A percentile compares a stretch with the other conserved stretches of the same genome.
phyloP scores from a whole-genome alignment of 768 basidiomycete genomes.

The Panus rudis region DNA sequence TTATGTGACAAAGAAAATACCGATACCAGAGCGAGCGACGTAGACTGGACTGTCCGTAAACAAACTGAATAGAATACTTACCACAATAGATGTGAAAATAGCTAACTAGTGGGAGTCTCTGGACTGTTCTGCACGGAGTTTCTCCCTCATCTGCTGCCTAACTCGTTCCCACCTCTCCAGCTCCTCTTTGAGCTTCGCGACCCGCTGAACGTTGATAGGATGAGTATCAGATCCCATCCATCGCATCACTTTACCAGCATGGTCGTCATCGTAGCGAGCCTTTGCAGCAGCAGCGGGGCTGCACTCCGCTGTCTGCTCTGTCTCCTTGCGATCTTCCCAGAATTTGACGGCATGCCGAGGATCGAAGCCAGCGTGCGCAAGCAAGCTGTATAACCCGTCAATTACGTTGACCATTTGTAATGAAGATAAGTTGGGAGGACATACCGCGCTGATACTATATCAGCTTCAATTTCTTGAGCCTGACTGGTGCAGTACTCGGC shows the following conservation, averaged over 20 bases:
- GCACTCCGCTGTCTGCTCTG: conserved; percentile 37
- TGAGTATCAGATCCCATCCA: conserved; percentile 51
- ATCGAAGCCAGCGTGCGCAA: conserved; percentile 89
- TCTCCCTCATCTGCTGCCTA: conserved; percentile 18
- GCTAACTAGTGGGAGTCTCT: too few relatives aligned
- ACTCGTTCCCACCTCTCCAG: conserved; percentile 64
- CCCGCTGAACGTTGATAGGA: conserved; percentile 61
- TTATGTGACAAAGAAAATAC: too few relatives aligned
- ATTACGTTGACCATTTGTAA: conserved; percentile 1
- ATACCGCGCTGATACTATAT: conserved; percentile 79
- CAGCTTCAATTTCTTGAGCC: conserved; percentile 88
- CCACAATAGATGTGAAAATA: too few relatives aligned
- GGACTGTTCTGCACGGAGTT: not conserved
- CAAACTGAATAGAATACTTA: too few relatives aligned
- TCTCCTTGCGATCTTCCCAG: conserved; percentile 60
- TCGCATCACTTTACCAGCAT: conserved; percentile 11
- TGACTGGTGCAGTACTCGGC: conserved; percentile 73
- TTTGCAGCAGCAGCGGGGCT: conserved; percentile 23
- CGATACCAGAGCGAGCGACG: too few relatives aligned
- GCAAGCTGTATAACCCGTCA: conserved; percentile 44
- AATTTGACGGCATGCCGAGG: conserved; percentile 75
- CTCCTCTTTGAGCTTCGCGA: conserved; percentile 56
- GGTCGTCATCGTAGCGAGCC: conserved; percentile 31
- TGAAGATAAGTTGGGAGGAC: conserved; percentile 13
- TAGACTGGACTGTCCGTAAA: too few relatives aligned